Base-by-base conservation (phyloP, 2,329 filamentous ascomycete genomes). In the Penicillium sp. region DNA sequence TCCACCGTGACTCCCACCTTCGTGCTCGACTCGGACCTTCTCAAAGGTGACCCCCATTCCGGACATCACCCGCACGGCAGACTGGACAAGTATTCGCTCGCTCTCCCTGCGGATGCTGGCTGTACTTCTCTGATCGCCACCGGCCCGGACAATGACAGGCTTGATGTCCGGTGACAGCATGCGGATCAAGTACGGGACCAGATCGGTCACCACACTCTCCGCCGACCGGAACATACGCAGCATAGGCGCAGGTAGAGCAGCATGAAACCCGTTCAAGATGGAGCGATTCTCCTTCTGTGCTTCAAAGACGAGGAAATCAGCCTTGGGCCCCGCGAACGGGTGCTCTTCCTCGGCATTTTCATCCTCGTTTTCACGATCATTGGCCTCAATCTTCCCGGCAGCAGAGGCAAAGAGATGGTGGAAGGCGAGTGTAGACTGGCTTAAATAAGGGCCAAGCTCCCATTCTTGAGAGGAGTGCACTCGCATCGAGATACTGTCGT, bases 161-260 rank as follows among this genome's bases (percentile, higher is more conserved):
- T 93, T 95, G 39, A 98, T 84, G 49, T 91, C 86, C 0, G 93
- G 93, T 0, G 88, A 85, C 18, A 98, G 76, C 66, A 98, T 86
- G 34, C 86, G 84, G 12, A 88, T 76, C 2, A 95, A 78, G 64
- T 89, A 95, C 0, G 93, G 93, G 32, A 96, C 74, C 26, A 96
- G 82, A 51, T 95, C 91, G 1, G 80, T 84, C 0, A 88, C 82
- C 29, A 97, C 78, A 54, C 86, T 83, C 59, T 89, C 85, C 0
- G 82, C 76, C 50, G 86, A 90, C 54, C 88, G 84, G 73, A 95
- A 96, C 35, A 84, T 78, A 9, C 91, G 81, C 51, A 83, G 76
- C 39, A 97, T 72, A 1, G 83, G 79, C 0, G 88, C 79, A 6
- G 84, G 82, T 8, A 95, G 78, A 5, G 82, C 82, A 9, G 78